Evolutionary conservation across 805 yeast species (phyloP), one percentile per base, ranked within the genome.

Genomic region (Teunomyces funiuensis): DNA sequence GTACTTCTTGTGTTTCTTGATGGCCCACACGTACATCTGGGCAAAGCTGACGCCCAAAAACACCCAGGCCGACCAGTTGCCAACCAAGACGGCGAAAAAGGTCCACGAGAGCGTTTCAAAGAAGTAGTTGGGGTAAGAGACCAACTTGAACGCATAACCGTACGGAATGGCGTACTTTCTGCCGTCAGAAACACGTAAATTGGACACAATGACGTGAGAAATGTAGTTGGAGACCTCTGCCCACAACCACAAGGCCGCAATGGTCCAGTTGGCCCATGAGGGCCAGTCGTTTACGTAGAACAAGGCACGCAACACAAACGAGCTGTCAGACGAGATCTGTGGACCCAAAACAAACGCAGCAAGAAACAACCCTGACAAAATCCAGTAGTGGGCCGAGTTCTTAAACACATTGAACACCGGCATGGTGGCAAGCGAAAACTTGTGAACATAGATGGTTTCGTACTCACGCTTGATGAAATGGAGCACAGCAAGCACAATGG

Each of bases 1-100:
- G 60, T 83, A 85, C 41, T 80, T 71, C 54, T 69, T 72, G 66
- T 91, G 95, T 63, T 88, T 90, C 71, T 88, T 83, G 44, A 79
- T 74, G 16, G 98, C 97, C 97, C 98, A 91, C 40, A 79, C 52
- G 69, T 77, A 83, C 98, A 93, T 91, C 61, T 93, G 97, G 29
- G 63, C 75, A 10, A 85, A 70, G 37, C 93, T 83, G 37, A 88
- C 87, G 14, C 71, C 52, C 38, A 82, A 68, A 68, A 93, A 93
- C 16, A 87, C 54, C 58, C 82, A 74, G 23, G 91, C 77, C 26
- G 89, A 75, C 77, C 91, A 73, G 67, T 89, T 88, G 47, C 88
- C 83, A 52, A 80, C 82, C 57, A 88, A 70, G 19, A 88, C 44
- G 15, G 91, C 79, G 55, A 83, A 80, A 19, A 75, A 63, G 1